Conservation (phyloP, 495 filamentous ascomycete genomes). For the Podospora pseudoanserina region DNA sequence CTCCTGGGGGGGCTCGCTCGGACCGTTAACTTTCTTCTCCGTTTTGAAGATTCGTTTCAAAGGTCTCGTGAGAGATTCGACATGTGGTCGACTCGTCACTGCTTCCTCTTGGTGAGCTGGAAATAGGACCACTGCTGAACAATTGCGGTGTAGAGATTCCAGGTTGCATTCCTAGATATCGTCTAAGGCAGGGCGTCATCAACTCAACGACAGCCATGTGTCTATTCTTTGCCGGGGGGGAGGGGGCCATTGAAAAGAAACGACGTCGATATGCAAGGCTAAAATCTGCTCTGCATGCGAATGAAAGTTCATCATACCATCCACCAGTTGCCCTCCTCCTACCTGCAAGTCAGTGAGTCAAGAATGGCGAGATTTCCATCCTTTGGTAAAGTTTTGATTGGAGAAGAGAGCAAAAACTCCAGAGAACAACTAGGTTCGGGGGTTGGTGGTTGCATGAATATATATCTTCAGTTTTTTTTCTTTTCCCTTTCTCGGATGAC, state of each 20-base stretch:
- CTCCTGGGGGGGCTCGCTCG: not conserved
- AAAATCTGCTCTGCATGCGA: not conserved
- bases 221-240: not conserved
- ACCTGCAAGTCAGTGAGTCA: not conserved
- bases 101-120: not conserved
- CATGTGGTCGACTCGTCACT: not conserved
- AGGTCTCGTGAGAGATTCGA: not conserved
- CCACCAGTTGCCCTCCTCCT: not conserved
- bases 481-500: not conserved
- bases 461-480: not conserved
- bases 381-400: not conserved
- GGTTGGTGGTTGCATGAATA: not conserved
- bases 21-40: not conserved
- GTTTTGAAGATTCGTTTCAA: not conserved
- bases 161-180: not conserved
- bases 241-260: not conserved
- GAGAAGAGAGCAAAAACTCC: not conserved
- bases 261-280: not conserved
- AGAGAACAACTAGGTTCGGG: not conserved
- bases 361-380: not conserved
- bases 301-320: not conserved
- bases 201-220: not conserved
- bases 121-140: not conserved
- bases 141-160: not conserved
- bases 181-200: not conserved